Base-by-base conservation (phyloP, 2,329 filamentous ascomycete genomes). In the Ambrosiella cleistominuta region DNA sequence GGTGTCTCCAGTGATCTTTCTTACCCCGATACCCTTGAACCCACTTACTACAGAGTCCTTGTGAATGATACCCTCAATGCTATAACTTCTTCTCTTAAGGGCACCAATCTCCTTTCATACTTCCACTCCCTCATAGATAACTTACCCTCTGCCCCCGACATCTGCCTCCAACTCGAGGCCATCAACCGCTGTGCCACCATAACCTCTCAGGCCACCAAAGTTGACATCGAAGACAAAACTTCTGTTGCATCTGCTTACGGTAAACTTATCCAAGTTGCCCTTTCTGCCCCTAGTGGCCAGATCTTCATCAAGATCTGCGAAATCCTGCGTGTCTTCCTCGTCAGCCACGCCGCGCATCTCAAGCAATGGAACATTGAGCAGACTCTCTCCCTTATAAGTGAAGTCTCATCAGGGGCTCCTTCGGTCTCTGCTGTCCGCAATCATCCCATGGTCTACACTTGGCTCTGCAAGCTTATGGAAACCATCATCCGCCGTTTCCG, bases 401-500 rank as follows among this genome's bases (percentile, higher is more conserved):
- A 70, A 4, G 70, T 79, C 65, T 61, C 68, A 64, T 68, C 53
- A 74, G 63, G 65, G 61, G 51, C 62, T 65, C 63, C 66, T 15
- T 35, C 61, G 44, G 59, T 66, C 17, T 62, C 65, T 36, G 52
- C 58, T 42, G 63, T 67, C 49, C 64, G 65, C 45, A 64, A 65
- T 13, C 68, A 69, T 0, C 65, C 69, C 6, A 67, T 70, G 5
- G 66, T 71, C 0, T 81, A 73, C 64, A 65, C 70, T 1, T 69
- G 69, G 64, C 68, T 79, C 13, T 81, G 75, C 68, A 74, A 72
- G 57, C 70, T 84, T 7, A 68, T 80, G 17, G 77, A 80, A 57
- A 68, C 72, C 19, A 68, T 83, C 42, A 75, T 84, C 65, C 75
- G 75, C 64, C 77, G 79, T 53, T 79, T 83, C 66, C 72, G 81